phyloP scores from a whole-genome alignment of 257 asterid species.

The Scutellaria barbata region DNA sequence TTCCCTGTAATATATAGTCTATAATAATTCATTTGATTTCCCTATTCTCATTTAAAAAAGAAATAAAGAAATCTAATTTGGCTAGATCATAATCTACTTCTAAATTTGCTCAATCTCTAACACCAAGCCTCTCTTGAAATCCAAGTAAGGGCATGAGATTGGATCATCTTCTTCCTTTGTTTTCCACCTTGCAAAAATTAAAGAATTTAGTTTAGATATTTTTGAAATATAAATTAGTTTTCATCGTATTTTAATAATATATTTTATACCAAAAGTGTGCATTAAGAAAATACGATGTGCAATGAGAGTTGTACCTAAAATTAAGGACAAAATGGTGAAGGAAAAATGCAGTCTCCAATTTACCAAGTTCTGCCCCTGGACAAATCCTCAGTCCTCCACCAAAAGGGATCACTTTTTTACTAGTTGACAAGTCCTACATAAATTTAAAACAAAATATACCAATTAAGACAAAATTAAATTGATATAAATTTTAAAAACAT shows the following conservation, averaged over 20 bases:
- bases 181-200: constrained; percentile 60
- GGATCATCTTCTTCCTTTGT: constrained; percentile 58
- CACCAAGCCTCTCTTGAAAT: constrained; percentile 56
- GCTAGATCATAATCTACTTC: neutral
- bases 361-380: constrained; percentile 82
- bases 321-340: constrained; percentile 79
- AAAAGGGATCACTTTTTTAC: constrained; percentile 56
- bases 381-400: constrained; percentile 81
- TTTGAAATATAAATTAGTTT: neutral
- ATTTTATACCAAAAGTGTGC: neutral
- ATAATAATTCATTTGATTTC: too few relatives aligned
- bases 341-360: constrained; percentile 70
- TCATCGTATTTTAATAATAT: neutral
- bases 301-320: constrained; percentile 46
- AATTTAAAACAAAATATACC: neutral
- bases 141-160: constrained; percentile 64
- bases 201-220: neutral
- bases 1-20: too few relatives aligned
- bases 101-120: constrained; percentile 49
- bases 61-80: too few relatives aligned
- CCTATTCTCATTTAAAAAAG: too few relatives aligned
- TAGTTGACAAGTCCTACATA: constrained; percentile 55
- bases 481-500: too few relatives aligned
- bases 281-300: neutral
- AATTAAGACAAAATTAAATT: neutral